Conservation (phyloP, 306 rosid species). For the Castanea sativa region DNA sequence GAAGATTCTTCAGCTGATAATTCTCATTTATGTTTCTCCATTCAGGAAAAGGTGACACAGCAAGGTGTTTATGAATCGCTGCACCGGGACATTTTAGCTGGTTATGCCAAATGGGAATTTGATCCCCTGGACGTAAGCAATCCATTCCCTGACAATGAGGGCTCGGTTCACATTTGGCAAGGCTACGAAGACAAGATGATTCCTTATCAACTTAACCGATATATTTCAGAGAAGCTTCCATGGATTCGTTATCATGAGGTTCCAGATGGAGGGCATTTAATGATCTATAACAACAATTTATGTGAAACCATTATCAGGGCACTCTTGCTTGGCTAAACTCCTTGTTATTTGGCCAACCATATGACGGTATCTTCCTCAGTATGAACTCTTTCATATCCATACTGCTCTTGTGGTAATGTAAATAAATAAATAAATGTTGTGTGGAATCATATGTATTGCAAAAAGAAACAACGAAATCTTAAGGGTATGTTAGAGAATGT, state of each 20-base stretch:
- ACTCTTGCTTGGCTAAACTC: constrained; percentile 43
- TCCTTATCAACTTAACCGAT: constrained; percentile 46
- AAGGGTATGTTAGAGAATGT: too few relatives aligned
- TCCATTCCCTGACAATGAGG: constrained; percentile 50
- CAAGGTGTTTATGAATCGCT: constrained; percentile 73
- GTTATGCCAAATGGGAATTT: constrained; percentile 67
- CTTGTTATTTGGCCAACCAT: neutral
- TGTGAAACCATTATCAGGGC: constrained; percentile 55
- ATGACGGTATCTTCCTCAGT: neutral
- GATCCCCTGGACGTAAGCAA: constrained; percentile 41
- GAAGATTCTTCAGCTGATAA: neutral
- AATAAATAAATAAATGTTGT: neutral
- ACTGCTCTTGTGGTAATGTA: neutral
- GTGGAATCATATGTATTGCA: neutral
- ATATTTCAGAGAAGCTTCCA: constrained; percentile 49
- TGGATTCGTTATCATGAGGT: constrained; percentile 87
- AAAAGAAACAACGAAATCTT: neutral
- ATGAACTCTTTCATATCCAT: neutral
- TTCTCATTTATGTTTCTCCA: neutral
- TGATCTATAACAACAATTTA: constrained; percentile 21
- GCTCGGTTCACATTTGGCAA: constrained; percentile 74
- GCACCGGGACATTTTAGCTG: constrained; percentile 47
- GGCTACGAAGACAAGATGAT: constrained; percentile 55
- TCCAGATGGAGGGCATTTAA: constrained; percentile 55
- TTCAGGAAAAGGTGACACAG: constrained; percentile 53